A percentile compares a stretch with the other conserved stretches of the same genome.
Conservation (phyloP, 2,329 filamentous ascomycete genomes). For the Didymella pinodella region DNA sequence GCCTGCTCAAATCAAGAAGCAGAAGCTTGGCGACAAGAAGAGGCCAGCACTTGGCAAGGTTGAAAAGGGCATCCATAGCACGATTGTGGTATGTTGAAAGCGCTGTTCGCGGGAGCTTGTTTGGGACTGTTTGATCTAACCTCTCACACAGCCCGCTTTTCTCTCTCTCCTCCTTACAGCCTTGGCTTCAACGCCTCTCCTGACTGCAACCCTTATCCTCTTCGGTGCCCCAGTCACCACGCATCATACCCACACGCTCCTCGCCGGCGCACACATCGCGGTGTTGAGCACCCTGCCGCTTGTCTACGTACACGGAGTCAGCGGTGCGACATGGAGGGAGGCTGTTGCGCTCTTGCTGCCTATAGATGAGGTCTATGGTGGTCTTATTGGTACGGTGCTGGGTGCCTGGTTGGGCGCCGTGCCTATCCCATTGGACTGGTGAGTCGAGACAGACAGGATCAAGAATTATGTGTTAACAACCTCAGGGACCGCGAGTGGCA, state of each 20-base stretch:
- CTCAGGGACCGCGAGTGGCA: slow-evolving; percentile 92
- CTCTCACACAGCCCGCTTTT: slow-evolving; percentile 66
- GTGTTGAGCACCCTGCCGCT: slow-evolving; percentile 80
- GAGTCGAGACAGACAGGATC: slow-evolving; percentile 30
- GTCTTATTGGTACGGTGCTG: slow-evolving; percentile 75
- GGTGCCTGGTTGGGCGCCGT: slow-evolving; percentile 94
- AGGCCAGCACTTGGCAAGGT: slow-evolving; percentile 34
- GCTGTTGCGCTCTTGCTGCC: slow-evolving; percentile 74
- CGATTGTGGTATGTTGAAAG: slow-evolving; percentile 53
- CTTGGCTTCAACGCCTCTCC: slow-evolving; percentile 64
- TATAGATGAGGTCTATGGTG: slow-evolving; percentile 85
- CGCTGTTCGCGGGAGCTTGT: background rate
- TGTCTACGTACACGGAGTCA: slow-evolving; percentile 85
- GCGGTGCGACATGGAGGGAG: slow-evolving; percentile 72
- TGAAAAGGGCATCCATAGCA: slow-evolving; percentile 37
- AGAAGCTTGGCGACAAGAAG: slow-evolving; percentile 55
- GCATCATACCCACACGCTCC: slow-evolving; percentile 77
- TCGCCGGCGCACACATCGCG: slow-evolving; percentile 82
- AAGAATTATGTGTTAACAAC: slow-evolving; percentile 20
- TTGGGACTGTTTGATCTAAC: slow-evolving; percentile 16
- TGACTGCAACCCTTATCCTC: slow-evolving; percentile 74
- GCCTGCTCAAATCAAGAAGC: slow-evolving; percentile 58
- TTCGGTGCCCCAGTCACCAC: slow-evolving; percentile 91
- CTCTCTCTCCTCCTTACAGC: slow-evolving; percentile 70
- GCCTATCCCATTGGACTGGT: slow-evolving; percentile 95